A percentile compares a stretch with the other conserved stretches of the same genome.
Evolutionary conservation across 2,329 filamentous ascomycete species (phyloP).

Genomic region (Thelonectria rubi): DNA sequence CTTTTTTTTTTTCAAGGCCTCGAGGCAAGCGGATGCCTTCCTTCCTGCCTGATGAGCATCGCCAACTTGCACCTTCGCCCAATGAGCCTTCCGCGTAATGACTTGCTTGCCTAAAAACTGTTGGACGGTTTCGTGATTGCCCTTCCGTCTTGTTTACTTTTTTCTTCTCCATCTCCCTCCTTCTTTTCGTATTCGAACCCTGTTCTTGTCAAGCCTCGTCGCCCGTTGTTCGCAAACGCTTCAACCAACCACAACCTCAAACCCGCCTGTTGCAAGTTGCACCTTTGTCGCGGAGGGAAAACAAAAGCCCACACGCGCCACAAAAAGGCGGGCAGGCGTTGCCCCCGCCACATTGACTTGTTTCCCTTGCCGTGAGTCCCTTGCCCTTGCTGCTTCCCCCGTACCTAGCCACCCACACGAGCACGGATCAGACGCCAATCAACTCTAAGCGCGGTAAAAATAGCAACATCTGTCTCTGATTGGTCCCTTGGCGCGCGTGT

Average conservation of each 20-base stretch:
- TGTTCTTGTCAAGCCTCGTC: not conserved
- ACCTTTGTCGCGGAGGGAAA: not conserved
- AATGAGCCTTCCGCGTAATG: no score
- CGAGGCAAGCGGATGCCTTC: no score
- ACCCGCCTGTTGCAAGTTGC: not conserved
- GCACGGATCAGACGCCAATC: slow-evolving; percentile 15
- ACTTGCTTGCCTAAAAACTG: no score
- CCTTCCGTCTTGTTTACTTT: no score
- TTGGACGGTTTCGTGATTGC: no score
- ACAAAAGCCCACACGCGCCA: no score
- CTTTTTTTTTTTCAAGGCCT: no score
- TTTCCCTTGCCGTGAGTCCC: slow-evolving; percentile 14
- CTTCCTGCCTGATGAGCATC: no score
- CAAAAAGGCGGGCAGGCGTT: not conserved
- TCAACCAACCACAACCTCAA: not conserved
- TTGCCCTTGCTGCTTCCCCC: not conserved
- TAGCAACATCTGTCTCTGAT: slow-evolving; percentile 26
- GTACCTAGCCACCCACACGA: slow-evolving; percentile 17
- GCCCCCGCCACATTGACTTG: slow-evolving; percentile 9
- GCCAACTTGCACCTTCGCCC: no score
- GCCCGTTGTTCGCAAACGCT: not conserved
- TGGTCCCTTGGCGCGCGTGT: slow-evolving; percentile 37
- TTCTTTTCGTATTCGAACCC: not conserved
- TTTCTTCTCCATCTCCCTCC: no score
- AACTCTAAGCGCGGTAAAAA: slow-evolving; percentile 42